Evolutionary conservation across 164 flowering plant species (phyloP), one percentile per base, ranked within the genome.

Genomic region (Echeveria elegans): DNA sequence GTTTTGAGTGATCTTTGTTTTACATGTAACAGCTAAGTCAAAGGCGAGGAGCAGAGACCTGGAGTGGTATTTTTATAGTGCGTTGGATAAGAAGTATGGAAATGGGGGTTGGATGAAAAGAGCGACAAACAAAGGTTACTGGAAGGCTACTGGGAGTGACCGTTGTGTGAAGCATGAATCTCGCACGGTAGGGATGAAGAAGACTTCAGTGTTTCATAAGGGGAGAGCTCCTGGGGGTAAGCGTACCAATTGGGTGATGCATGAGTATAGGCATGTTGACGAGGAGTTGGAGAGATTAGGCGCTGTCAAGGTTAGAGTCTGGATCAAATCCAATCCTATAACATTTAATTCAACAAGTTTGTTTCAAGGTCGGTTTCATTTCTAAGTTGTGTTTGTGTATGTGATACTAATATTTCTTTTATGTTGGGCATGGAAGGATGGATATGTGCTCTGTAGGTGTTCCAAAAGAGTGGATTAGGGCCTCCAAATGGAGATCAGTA

Each of bases 121-220:
- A 34, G 80, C 86, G 2, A 83, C 86, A 6, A 66, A 53, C 36
- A 65, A 76, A 66, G 86, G 86, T n/a, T 83, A 83, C 66, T 83
- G 86, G 86, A 83, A 83, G 67, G 81, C 84, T 7, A 83, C 86
- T 0, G 86, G 86, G 24, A 81, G 81, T 52, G 86, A 83, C 61
- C 69, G 86, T 11, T 70, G 70, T 6, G 76, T 81, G 7, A 65
- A 75, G 30, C 81, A 79, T 52, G 71, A 72, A 0, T 29, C 48
- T 0, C 70, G 69, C 18, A 69, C 70, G 0, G 71, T 83, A 50
- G 86, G 83, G 62, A 67, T 81, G 78, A 83, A 83, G 74, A 83
- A 83, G 71, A 83, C 84, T 0, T 75, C 81, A 65, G 84, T 83
- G 8, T 81, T 79, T 68, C 81, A 83, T 45, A 76, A 78, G 86